Evolutionary conservation across 441 rosid genomes (phyloP).

Genomic region (Syzygium malaccense): DNA sequence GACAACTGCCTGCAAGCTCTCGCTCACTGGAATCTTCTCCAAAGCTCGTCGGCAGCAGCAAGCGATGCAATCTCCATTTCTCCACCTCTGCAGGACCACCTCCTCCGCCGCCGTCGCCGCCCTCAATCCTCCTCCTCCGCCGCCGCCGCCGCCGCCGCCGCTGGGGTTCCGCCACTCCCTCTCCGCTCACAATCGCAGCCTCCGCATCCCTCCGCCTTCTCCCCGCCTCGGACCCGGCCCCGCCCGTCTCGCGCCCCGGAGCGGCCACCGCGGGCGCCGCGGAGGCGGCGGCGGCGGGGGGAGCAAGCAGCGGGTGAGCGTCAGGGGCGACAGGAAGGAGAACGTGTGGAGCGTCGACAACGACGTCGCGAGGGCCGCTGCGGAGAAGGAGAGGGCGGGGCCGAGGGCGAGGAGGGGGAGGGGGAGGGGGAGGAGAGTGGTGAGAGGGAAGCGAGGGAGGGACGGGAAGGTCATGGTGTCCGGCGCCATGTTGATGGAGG

Average conservation of each 20-base stretch:
- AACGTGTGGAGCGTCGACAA: constrained; percentile 80
- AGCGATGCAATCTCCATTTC: constrained; percentile 14
- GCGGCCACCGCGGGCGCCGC: background rate
- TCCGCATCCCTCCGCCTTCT: background rate
- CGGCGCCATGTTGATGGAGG: constrained; percentile 61
- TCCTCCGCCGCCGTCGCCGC: background rate
- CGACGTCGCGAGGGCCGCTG: constrained; percentile 24
- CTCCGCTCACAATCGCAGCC: background rate
- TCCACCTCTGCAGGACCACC: constrained; percentile 23
- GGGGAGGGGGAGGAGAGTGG: constrained; percentile 23
- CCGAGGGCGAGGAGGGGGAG: constrained; percentile 30
- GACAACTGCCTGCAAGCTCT: background rate
- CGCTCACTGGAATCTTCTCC: background rate
- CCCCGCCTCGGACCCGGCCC: background rate
- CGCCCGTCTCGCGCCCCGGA: background rate
- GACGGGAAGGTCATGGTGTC: constrained; percentile 40
- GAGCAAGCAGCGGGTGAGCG: constrained; percentile 19
- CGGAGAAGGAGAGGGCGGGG: constrained; percentile 22
- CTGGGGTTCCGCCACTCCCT: constrained; percentile 14
- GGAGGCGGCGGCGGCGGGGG: constrained; percentile 17
- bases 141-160: background rate
- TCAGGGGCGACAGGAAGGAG: constrained; percentile 45
- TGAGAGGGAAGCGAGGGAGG: constrained; percentile 27
- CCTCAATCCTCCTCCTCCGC: constrained; percentile 5
- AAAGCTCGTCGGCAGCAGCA: background rate